A percentile compares a stretch with the other conserved stretches of the same genome.
Conservation (phyloP, 2,329 filamentous ascomycete genomes). For the Cladophialophora yegresii region DNA sequence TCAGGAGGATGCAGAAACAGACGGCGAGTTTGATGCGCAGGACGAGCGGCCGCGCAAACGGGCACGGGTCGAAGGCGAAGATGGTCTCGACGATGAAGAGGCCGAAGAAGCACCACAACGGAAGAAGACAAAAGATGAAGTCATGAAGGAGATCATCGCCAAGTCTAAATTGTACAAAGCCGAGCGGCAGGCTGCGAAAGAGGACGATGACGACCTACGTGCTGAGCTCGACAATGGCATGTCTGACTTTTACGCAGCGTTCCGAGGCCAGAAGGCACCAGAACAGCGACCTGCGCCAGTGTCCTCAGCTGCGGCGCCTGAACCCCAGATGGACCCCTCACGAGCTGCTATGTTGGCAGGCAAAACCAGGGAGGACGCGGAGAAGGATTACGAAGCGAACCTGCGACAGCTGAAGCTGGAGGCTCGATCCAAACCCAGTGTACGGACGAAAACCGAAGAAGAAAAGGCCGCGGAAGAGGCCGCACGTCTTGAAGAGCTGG, state of each 20-base stretch:
- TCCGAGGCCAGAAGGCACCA: constrained; percentile 60
- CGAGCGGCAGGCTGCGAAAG: constrained; percentile 87
- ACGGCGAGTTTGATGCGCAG: constrained; percentile 52
- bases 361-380: constrained; percentile 66
- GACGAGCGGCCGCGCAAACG: constrained; percentile 44
- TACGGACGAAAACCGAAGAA: constrained; percentile 88
- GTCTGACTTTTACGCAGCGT: constrained; percentile 70
- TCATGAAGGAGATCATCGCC: constrained; percentile 96
- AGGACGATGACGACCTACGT: constrained; percentile 86
- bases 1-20: constrained; percentile 11
- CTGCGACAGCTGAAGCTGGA: constrained; percentile 82
- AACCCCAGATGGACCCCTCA: constrained; percentile 62
- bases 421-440: constrained; percentile 78
- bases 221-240: constrained; percentile 83
- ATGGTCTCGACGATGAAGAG: constrained; percentile 43
- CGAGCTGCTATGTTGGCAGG: constrained; percentile 62
- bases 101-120: constrained; percentile 68
- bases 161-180: constrained; percentile 97
- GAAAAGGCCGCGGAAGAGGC: constrained; percentile 79
- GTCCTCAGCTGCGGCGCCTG: constrained; percentile 46
- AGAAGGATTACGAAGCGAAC: constrained; percentile 84
- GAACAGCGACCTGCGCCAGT: constrained; percentile 55
- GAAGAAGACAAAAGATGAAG: constrained; percentile 93
- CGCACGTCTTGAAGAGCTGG: constrained; percentile 73
- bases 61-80: constrained; percentile 56